phyloP scores from a whole-genome alignment of 192 early-diverging fungal species.

The Backusella sp. region DNA sequence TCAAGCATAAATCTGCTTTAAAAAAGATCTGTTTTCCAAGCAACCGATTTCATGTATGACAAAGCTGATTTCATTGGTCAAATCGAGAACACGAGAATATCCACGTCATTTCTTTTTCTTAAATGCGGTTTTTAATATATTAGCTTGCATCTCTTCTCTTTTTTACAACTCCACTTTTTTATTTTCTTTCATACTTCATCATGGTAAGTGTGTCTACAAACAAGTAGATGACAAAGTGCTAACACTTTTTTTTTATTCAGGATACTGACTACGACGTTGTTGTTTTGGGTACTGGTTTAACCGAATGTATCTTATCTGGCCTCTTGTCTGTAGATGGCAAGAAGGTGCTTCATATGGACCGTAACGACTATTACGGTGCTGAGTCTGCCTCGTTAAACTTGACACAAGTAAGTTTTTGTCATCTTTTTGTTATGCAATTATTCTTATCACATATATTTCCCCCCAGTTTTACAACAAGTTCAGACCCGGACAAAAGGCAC shows the following conservation, averaged over 20 bases:
- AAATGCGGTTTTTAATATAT: not conserved
- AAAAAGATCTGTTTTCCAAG: not conserved
- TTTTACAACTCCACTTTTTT: not conserved
- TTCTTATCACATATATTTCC: too few species aligned
- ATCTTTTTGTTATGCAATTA: too few species aligned
- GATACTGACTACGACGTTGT: constrained; percentile 89
- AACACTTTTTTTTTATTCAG: constrained; percentile 16
- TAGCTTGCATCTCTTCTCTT: not conserved
- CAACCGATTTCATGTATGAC: not conserved
- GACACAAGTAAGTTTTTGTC: constrained; percentile 68
- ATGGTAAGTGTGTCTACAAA: not conserved
- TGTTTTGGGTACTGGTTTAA: constrained; percentile 85
- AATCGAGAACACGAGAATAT: not conserved
- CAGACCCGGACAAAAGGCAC: constrained; percentile 49
- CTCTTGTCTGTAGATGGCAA: constrained; percentile 87
- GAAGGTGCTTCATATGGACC: constrained; percentile 89
- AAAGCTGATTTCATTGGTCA: not conserved
- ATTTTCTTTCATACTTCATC: not conserved
- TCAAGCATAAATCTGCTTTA: not conserved
- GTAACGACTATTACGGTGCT: constrained; percentile 98
- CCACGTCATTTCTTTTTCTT: not conserved
- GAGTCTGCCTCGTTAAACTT: constrained; percentile 95
- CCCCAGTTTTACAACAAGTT: constrained; percentile 68
- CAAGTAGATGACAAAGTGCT: not conserved
- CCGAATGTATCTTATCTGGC: constrained; percentile 87